Evolutionary conservation across 73 alveolate species (phyloP), one percentile per base, ranked within the genome.

Genomic region (Paramecium sonneborni): DNA sequence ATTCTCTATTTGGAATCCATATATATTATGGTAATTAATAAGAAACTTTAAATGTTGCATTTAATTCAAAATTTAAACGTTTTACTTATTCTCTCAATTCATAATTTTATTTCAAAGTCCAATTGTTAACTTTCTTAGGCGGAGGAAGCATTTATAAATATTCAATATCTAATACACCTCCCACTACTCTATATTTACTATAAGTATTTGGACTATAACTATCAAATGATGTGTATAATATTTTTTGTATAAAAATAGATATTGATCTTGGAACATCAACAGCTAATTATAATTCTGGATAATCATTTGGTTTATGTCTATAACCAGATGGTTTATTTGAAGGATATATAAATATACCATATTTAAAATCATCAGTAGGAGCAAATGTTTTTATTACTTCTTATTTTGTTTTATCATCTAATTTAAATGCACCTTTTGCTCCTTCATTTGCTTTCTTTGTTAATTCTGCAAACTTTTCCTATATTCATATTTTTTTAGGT

Each of bases 81-180:
- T 88, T 88, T 3, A 88, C 87, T 37, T 68, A 30, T 44, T 88
- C 94, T 26, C 70, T 62, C 21, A 70, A 44, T 57, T 88, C 94
- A 88, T 88, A 88, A 43, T 67, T 52, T 37, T 30, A 39, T 26
- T 88, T 88, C 15, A 88, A 38, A 0, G 91, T 72, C 94, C 94
- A 88, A 41, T 43, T 72, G 43, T 76, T 56, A 23, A 82, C 74
- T 70, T 88, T 88, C 26, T 69, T 82, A 39, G 85, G 85, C 3
- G 89, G 85, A 12, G 89, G 91, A 0, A 88, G 43, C 85, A 88
- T 92, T 30, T 46, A 34, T 58, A 93, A 93, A 72, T 93, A 67
- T 52, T 96, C 96, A 28, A 93, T 79, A 84, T 96, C 94, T 14
- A 93, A 58, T 4, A 96, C 93, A 26, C 98, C 98, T 24, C 98